Conservation (phyloP, 441 rosid genomes). For the Sinapis alba region DNA sequence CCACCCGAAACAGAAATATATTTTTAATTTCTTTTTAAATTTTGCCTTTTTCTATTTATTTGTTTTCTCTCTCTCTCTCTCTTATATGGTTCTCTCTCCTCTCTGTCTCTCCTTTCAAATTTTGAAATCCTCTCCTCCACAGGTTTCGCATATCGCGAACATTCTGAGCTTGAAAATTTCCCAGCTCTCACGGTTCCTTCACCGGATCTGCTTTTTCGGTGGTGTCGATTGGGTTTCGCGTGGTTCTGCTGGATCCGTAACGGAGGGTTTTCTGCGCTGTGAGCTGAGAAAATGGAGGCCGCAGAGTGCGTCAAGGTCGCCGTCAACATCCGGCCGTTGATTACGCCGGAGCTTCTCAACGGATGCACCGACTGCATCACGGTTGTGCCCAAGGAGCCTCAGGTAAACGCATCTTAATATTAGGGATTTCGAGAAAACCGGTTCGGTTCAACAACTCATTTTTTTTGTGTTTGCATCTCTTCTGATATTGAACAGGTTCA, state of each 20-base stretch:
- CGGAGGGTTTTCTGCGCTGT: constrained; percentile 11
- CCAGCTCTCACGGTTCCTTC: constrained; percentile 17
- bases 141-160: constrained; percentile 26
- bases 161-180: constrained; percentile 21
- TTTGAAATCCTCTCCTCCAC: constrained; percentile 40
- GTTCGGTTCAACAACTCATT: too few relatives aligned
- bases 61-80: constrained; percentile 31
- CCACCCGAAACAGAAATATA: constrained; percentile 24
- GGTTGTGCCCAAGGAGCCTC: constrained; percentile 81
- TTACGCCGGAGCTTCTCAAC: constrained; percentile 81
- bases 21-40: constrained; percentile 14
- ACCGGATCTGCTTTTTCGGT: constrained; percentile 3
- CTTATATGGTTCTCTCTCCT: constrained; percentile 15
- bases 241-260: not conserved
- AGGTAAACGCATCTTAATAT: too few relatives aligned
- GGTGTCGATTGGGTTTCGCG: constrained; percentile 1
- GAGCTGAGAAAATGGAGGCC: constrained; percentile 56
- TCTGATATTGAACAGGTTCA: constrained; percentile 63
- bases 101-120: constrained; percentile 19
- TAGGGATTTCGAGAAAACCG: too few relatives aligned
- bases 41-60: constrained; percentile 10
- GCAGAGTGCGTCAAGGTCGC: constrained; percentile 84
- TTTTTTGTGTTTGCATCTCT: too few relatives aligned
- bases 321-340: constrained; percentile 83
- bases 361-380: constrained; percentile 94